Conservation (phyloP, 116 monocot species). For the Thalassia testudinum region DNA sequence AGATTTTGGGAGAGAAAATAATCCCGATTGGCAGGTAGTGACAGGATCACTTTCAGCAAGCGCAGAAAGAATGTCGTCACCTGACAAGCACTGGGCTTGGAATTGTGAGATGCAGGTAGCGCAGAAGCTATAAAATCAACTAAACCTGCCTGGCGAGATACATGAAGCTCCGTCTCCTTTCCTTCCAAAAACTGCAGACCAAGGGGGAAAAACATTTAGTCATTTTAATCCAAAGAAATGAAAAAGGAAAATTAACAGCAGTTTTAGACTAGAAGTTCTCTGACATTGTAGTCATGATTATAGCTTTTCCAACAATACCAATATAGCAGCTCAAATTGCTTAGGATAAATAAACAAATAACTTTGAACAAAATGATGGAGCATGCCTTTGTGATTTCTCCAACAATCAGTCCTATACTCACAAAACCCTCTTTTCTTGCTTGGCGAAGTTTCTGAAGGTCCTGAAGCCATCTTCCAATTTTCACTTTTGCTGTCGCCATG, state of each 20-base stretch:
- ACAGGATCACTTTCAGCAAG: conserved; percentile 52
- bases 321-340: too few species aligned
- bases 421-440: conserved; percentile 86
- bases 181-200: conserved; percentile 72
- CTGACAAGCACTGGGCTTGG: conserved; percentile 83
- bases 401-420: conserved; percentile 78
- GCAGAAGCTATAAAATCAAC: conserved; percentile 93
- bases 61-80: conserved; percentile 69
- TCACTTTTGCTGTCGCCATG: conserved; percentile 54
- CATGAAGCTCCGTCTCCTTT: conserved; percentile 83
- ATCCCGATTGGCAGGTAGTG: conserved; percentile 57
- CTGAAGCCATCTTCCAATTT: conserved; percentile 91
- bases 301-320: too few species aligned
- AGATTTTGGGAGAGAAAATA: conserved; percentile 95
- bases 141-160: conserved; percentile 77
- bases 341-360: not conserved
- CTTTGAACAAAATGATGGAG: not conserved
- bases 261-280: too few species aligned
- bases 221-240: not conserved
- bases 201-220: not conserved
- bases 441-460: conserved; percentile 85
- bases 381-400: conserved; percentile 76
- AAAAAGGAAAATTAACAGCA: too few species aligned
- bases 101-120: conserved; percentile 78
- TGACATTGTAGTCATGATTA: too few species aligned